Evolutionary conservation across 352 stramenopile species (phyloP), one percentile per base, ranked within the genome.

Genomic region (Pythium sukuiense): DNA sequence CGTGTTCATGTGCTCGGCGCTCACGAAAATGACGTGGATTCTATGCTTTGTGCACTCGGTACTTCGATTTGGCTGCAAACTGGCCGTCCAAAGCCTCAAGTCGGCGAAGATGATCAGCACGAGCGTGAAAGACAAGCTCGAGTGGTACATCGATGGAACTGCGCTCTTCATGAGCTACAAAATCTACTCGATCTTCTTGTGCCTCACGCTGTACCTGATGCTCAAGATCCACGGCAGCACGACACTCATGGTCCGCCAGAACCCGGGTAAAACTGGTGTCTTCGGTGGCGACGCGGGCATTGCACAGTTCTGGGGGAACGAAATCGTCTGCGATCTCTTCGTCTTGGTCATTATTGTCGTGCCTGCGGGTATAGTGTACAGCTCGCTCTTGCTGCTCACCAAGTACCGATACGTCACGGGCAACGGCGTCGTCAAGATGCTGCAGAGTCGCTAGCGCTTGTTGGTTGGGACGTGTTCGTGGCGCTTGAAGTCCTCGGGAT

Each of bases 31-130:
- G 33, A 73, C 67, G 33, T 73, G 67, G 67, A 48, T 70, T 26
- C 57, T 73, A 24, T 73, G 67, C 53, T 35, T 70, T 24, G 27
- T 70, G 18, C 67, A 73, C 58, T 53, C 67, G 14, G 0, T 73
- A n/a, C 43, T 71, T 30, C 63, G 63, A 20, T 65, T 43, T 9
- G n/a, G 30, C 11, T 32, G 14, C 26, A 70, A 67, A 13, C 39
- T 63, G 6, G 26, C 50, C 2, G 13, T 70, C 18, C 50, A 26
- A 12, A 58, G 43, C 3, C 6, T 58, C 13, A 79, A 96, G 96
- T 66, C 90, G 82, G 48, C 97, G 78, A 71, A 78, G 80, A 1
- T 73, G 14, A 35, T 79, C 53, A 67, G 66, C 0, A n/a, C 61
- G 7, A 20, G 24, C 3, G 9, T 61, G 6, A 69, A 63, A 3